Conservation (phyloP, 148 eudicot genomes). For the Cornus suecica region DNA sequence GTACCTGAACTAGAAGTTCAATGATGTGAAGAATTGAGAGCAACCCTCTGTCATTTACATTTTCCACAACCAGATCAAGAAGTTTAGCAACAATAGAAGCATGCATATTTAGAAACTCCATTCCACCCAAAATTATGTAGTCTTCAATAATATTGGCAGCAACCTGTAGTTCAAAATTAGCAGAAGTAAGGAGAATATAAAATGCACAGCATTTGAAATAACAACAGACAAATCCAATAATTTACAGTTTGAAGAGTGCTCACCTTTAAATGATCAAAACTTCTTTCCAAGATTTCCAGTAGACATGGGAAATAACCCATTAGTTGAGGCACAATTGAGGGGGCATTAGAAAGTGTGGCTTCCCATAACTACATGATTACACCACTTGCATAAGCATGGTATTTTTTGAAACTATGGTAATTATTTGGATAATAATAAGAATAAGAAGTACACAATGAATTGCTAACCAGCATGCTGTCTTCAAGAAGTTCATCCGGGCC, state of each 20-base stretch:
- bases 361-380: slow-evolving; percentile 83
- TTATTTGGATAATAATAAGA: neutral
- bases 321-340: slow-evolving; percentile 82
- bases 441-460: neutral
- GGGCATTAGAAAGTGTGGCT: slow-evolving; percentile 85
- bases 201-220: neutral
- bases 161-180: slow-evolving; percentile 50
- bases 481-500: slow-evolving; percentile 97
- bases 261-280: slow-evolving; percentile 96
- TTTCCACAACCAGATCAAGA: slow-evolving; percentile 82
- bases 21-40: slow-evolving; percentile 82
- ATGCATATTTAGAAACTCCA: slow-evolving; percentile 77
- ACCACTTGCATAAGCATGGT: slow-evolving; percentile 11
- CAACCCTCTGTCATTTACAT: slow-evolving; percentile 83
- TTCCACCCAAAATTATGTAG: slow-evolving; percentile 81
- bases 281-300: slow-evolving; percentile 77
- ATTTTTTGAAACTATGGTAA: neutral
- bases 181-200: slow-evolving; percentile 1
- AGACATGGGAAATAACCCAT: slow-evolving; percentile 70
- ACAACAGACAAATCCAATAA: neutral
- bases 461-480: slow-evolving; percentile 86
- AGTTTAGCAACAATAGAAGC: slow-evolving; percentile 71
- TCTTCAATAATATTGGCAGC: slow-evolving; percentile 85
- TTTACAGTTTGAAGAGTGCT: neutral
- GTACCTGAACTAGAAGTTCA: slow-evolving; percentile 86